Base-by-base conservation (phyloP, 805 yeast genomes). In the Nakazawaea sp. region DNA sequence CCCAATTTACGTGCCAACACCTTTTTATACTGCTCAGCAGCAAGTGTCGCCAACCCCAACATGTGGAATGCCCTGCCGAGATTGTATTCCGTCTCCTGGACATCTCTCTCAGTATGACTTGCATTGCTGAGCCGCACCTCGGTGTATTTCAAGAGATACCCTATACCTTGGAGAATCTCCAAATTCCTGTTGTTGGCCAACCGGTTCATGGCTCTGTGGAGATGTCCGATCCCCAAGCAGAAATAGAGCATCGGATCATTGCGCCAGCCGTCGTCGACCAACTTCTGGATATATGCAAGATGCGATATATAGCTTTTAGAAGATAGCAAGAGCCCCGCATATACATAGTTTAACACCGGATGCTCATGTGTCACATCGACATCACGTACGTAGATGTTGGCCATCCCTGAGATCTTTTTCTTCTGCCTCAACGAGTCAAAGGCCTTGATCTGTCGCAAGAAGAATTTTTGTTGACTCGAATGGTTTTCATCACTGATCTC, bases 121-220 rank as follows among this genome's bases (percentile, higher is more conserved):
- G 56, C 47, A 32, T 56, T 58, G 5, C 56, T 55, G 3, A 59
- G 46, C 41, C 92, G 62, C 5, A 69, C 52, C 13, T 73, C 75
- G 28, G 68, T 66, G 49, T 92, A 92, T 46, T 86, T 92, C 51
- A 73, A 58, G 43, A 92, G 53, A 49, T 74, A 88, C 39, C 89
- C 76, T 32, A 92, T 60, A 0, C 96, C 97, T 51, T 92, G 97
- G 2, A 92, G 61, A 17, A 92, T 66, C 52, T 89, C 97, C 41
- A 83, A 68, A 51, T 90, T 96, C 39, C 97, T 74, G 55, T 87
- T 85, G 5, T 79, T 69, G 4, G 95, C 81, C 41, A 85, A 76
- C 44, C 98, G 68, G 58, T 92, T 97, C 78, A 89, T 81, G 0
- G 97, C 83, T 30, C 97, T 70, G 49, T 90, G 96, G 18, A 89